Percentiles rank a stretch among this genome's conserved stretches.
Evolutionary conservation across 2,329 filamentous ascomycete species (phyloP).

Genomic region (Colletotrichum sojae): DNA sequence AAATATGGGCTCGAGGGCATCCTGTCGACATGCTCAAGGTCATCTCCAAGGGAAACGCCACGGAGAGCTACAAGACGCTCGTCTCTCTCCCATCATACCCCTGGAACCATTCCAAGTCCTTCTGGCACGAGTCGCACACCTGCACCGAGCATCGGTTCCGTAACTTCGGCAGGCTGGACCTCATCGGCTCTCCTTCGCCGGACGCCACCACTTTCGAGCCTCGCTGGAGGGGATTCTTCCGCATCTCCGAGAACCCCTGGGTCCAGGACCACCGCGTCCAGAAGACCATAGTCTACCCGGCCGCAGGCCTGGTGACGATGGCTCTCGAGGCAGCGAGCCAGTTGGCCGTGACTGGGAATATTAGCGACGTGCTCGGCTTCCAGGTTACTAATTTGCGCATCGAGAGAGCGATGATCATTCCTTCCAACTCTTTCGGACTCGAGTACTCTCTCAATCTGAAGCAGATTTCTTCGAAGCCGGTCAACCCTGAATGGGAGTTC

Average conservation of each 20-base stretch:
- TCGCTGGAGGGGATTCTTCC: slow-evolving; percentile 65
- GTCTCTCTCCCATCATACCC: slow-evolving; percentile 65
- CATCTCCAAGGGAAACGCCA: slow-evolving; percentile 42
- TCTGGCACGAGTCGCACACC: slow-evolving; percentile 68
- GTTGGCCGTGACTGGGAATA: slow-evolving; percentile 44
- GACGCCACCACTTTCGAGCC: slow-evolving; percentile 62
- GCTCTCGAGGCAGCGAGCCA: slow-evolving; percentile 63
- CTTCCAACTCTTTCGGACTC: slow-evolving; percentile 60
- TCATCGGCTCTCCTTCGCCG: slow-evolving; percentile 62
- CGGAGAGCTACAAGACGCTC: slow-evolving; percentile 47
- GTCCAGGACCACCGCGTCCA: slow-evolving; percentile 66
- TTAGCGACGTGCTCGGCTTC: slow-evolving; percentile 51
- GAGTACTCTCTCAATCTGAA: slow-evolving; percentile 65
- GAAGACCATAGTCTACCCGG: slow-evolving; percentile 65
- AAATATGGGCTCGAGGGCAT: slow-evolving; percentile 55
- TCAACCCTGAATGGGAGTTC: slow-evolving; percentile 52
- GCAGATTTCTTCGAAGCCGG: slow-evolving; percentile 34
- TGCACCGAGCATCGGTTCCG: slow-evolving; percentile 60
- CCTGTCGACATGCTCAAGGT: slow-evolving; percentile 50
- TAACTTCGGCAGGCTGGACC: slow-evolving; percentile 62
- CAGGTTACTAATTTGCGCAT: slow-evolving; percentile 63
- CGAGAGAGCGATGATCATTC: slow-evolving; percentile 66
- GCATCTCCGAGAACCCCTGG: slow-evolving; percentile 66
- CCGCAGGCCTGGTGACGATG: slow-evolving; percentile 65
- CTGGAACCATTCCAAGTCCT: slow-evolving; percentile 67